Conservation (phyloP, 257 asterid genomes). For the Mitragyna speciosa region DNA sequence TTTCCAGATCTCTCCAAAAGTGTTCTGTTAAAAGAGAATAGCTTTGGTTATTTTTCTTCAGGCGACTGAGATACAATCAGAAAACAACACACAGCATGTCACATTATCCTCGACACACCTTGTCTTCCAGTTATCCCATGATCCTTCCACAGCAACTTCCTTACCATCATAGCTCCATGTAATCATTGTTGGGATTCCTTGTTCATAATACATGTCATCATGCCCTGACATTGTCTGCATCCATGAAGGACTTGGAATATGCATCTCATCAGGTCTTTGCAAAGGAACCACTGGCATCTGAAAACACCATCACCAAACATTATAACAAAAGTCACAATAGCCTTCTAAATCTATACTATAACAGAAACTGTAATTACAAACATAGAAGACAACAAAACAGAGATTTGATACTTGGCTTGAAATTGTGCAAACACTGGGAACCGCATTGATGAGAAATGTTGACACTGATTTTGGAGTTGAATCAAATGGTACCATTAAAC, state of each 20-base stretch:
- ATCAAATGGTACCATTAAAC: too few species aligned
- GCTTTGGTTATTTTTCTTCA: conserved; percentile 21
- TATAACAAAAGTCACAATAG: conserved; percentile 5
- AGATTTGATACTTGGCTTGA: not conserved
- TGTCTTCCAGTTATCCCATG: conserved; percentile 97
- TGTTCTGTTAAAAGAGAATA: conserved; percentile 51
- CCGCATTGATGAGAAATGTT: not conserved
- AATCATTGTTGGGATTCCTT: conserved; percentile 90
- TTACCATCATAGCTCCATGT: conserved; percentile 85
- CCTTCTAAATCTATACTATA: conserved; percentile 3
- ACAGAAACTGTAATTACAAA: not conserved
- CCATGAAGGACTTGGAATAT: conserved; percentile 83
- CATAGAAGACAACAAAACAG: not conserved
- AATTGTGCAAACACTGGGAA: not conserved
- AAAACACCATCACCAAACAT: conserved; percentile 19
- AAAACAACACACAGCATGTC: not conserved
- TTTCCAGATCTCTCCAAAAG: conserved; percentile 88
- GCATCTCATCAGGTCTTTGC: conserved; percentile 89
- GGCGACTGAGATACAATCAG: conserved; percentile 2
- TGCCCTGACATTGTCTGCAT: conserved; percentile 66
- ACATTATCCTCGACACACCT: conserved; percentile 41
- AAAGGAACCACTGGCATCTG: conserved; percentile 93
- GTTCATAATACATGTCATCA: conserved; percentile 65
- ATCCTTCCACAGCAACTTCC: conserved; percentile 90
- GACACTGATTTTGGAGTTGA: not conserved